Conservation (phyloP, 2,329 filamentous ascomycete genomes). For the Trichophyton rubrum region DNA sequence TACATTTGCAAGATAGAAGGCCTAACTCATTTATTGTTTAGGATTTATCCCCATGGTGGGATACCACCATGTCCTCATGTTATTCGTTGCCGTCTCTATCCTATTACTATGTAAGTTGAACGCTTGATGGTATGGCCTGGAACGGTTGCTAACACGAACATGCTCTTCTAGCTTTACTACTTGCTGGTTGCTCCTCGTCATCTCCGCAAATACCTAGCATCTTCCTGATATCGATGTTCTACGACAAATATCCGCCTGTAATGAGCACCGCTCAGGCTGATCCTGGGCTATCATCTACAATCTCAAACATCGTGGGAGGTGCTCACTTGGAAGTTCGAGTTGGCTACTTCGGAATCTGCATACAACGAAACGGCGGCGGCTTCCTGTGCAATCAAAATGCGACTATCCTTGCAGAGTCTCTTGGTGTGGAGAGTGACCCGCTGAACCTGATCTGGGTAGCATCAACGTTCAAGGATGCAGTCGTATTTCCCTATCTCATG, state of each 20-base stretch:
- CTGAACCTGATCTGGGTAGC: conserved; percentile 96
- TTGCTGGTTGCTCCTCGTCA: conserved; percentile 93
- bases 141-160: not conserved
- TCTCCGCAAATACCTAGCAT: conserved; percentile 90
- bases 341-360: conserved; percentile 95
- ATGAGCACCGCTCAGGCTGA: conserved; percentile 82
- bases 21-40: conserved; percentile 17
- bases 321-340: conserved; percentile 82
- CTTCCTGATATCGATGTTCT: conserved; percentile 97
- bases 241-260: conserved; percentile 68
- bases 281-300: conserved; percentile 72
- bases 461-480: conserved; percentile 93
- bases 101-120: conserved; percentile 74
- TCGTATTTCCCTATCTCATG: conserved; percentile 96
- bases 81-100: conserved; percentile 83
- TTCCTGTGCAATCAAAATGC: conserved; percentile 98
- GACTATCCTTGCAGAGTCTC: conserved; percentile 77
- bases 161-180: conserved; percentile 56
- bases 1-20: not conserved
- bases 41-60: conserved; percentile 51
- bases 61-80: conserved; percentile 87
- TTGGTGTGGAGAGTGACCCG: conserved; percentile 84
- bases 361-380: conserved; percentile 77
- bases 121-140: not conserved
- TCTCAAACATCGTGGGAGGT: conserved; percentile 76